A percentile compares a stretch with the other conserved stretches of the same genome.
Conservation (phyloP, 148 eudicot species). For the Diospyros lotus region DNA sequence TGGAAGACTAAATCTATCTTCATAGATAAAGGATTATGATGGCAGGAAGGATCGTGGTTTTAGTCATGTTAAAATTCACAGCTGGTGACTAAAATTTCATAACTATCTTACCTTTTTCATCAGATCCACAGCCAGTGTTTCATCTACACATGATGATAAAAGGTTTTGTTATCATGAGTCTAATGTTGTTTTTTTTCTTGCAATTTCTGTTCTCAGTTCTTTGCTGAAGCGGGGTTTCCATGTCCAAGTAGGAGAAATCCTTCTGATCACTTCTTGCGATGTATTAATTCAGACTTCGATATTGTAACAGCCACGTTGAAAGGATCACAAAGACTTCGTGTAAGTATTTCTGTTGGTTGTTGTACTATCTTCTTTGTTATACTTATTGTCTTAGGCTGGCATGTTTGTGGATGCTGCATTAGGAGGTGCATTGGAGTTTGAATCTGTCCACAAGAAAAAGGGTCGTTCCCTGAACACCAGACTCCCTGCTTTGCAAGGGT, state of each 20-base stretch:
- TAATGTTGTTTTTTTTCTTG: no score
- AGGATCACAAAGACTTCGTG: slow-evolving; percentile 60
- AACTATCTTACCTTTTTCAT: not conserved
- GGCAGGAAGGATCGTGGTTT: not conserved
- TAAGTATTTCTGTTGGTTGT: slow-evolving; percentile 23
- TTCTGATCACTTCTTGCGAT: slow-evolving; percentile 87
- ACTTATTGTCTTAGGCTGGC: not conserved
- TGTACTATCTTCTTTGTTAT: not conserved
- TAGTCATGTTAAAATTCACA: not conserved
- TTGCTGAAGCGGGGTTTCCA: slow-evolving; percentile 81
- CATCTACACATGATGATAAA: no score
- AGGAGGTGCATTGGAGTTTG: no score
- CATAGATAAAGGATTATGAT: no score
- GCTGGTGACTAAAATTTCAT: not conserved
- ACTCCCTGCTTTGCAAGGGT: no score
- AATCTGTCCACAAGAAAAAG: no score
- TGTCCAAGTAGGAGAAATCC: slow-evolving; percentile 91
- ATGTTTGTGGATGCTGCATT: no score
- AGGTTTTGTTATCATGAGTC: no score
- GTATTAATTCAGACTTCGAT: slow-evolving; percentile 85
- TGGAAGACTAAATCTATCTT: no score
- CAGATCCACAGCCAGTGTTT: not conserved
- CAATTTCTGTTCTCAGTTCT: slow-evolving; percentile 46
- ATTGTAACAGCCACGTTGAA: slow-evolving; percentile 67
- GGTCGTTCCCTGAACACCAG: no score